A percentile compares a stretch with the other conserved stretches of the same genome.
Conservation (phyloP, 1,284 basidiomycete genomes). For the Agroathelia rolfsii region DNA sequence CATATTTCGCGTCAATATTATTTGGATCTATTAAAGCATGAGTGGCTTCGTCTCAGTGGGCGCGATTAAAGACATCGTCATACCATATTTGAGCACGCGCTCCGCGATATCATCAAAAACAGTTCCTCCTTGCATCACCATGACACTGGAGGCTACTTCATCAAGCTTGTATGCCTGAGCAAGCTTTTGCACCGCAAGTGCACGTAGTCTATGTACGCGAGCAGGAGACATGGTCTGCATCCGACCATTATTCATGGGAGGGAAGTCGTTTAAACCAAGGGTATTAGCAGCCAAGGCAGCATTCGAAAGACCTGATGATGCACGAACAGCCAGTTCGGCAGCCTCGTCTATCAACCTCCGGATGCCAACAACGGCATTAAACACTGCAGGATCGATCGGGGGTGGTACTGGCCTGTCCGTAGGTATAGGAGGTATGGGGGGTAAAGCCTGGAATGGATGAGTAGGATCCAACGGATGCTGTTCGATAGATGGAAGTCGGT, state of each 20-base stretch:
- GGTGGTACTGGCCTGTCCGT: slow-evolving; percentile 62
- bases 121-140: slow-evolving; percentile 84
- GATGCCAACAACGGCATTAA: slow-evolving; percentile 61
- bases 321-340: slow-evolving; percentile 70
- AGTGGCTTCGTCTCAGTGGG: slow-evolving; percentile 2
- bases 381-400: slow-evolving; percentile 77
- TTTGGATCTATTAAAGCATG: slow-evolving; percentile 44
- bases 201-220: slow-evolving; percentile 65
- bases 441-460: slow-evolving; percentile 17
- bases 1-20: slow-evolving; percentile 71
- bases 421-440: slow-evolving; percentile 38
- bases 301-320: slow-evolving; percentile 67
- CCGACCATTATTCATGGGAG: slow-evolving; percentile 35
- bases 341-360: slow-evolving; percentile 76
- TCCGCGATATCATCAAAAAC: slow-evolving; percentile 81
- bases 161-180: slow-evolving; percentile 73
- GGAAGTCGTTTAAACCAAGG: slow-evolving; percentile 46
- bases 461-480: no score
- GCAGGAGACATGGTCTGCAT: slow-evolving; percentile 74
- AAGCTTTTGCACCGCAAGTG: slow-evolving; percentile 72
- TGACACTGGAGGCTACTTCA: slow-evolving; percentile 80
- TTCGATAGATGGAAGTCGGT: slow-evolving; percentile 22
- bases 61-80: slow-evolving; percentile 17
- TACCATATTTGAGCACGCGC: slow-evolving; percentile 64
- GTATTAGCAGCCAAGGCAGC: slow-evolving; percentile 55